Conservation (phyloP, 495 filamentous ascomycete genomes). For the Podospora tetraspora region DNA sequence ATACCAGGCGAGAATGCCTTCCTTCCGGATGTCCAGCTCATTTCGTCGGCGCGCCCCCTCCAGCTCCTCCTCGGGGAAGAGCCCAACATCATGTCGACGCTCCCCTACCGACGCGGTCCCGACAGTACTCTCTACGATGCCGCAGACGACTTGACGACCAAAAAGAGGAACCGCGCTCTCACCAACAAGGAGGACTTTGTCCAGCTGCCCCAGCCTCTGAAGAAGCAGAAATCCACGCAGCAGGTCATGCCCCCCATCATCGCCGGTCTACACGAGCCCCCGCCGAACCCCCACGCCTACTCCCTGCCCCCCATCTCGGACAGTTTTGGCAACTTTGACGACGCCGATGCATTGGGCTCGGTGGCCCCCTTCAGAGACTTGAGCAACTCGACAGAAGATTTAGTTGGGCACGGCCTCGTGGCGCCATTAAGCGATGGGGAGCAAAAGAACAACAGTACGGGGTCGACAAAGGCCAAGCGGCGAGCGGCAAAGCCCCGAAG, state of each 20-base stretch:
- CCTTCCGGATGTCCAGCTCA: constrained; percentile 15
- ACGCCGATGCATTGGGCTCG: constrained; percentile 19
- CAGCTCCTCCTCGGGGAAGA: constrained; percentile 27
- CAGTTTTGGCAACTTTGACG: constrained; percentile 38
- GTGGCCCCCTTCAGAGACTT: constrained; percentile 23
- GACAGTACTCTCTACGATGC: constrained; percentile 34
- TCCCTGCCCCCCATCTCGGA: constrained; percentile 59
- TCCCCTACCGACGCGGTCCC: constrained; percentile 32
- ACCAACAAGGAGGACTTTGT: constrained; percentile 50
- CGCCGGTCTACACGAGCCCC: constrained; percentile 70
- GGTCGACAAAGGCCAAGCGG: constrained; percentile 32
- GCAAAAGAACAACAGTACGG: constrained; percentile 12
- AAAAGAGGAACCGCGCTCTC: constrained; percentile 41
- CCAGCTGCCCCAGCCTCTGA: constrained; percentile 52
- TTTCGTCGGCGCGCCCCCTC: constrained; percentile 22
- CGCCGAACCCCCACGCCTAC: constrained; percentile 66
- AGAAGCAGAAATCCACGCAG: constrained; percentile 50
- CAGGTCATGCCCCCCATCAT: constrained; percentile 57
- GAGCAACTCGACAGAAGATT: constrained; percentile 25
- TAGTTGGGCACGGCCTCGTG: constrained; percentile 15
- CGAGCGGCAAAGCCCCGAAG: constrained; percentile 45
- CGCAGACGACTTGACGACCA: constrained; percentile 33
- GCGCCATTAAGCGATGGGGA: constrained; percentile 17
- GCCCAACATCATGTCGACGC: constrained; percentile 31
- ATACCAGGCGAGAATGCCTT: constrained; percentile 15